Percentiles rank a stretch among this genome's conserved stretches.
phyloP scores from a whole-genome alignment of 2,329 filamentous ascomycete species.

The Dactylellina parvicollis region DNA sequence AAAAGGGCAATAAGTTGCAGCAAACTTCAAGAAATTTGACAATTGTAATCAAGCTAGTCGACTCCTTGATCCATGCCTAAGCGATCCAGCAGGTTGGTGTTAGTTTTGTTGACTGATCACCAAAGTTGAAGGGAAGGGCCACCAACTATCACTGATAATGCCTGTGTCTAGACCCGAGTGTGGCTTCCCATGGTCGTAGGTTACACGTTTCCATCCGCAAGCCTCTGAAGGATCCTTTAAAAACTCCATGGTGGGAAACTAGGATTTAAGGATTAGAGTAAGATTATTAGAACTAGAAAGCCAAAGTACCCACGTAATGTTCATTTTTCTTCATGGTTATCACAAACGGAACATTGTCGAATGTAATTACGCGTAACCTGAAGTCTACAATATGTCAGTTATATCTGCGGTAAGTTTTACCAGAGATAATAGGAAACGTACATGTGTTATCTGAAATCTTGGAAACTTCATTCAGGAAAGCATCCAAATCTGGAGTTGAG shows the following conservation, averaged over 20 bases:
- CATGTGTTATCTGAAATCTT: constrained; percentile 95
- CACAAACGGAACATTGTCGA: constrained; percentile 99
- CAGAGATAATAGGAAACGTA: constrained; percentile 62
- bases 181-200: constrained; percentile 69
- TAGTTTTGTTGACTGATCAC: not conserved
- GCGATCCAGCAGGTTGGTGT: not conserved
- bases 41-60: not conserved
- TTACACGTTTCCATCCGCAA: constrained; percentile 72
- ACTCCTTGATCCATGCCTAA: constrained; percentile 51
- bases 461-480: constrained; percentile 81
- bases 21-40: not conserved
- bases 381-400: constrained; percentile 71
- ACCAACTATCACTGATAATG: constrained; percentile 46
- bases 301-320: constrained; percentile 73
- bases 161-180: constrained; percentile 56
- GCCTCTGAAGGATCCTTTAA: constrained; percentile 71
- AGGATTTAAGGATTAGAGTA: not conserved
- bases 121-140: not conserved
- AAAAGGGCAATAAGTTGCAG: too few species aligned
- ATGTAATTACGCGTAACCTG: constrained; percentile 94
- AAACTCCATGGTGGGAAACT: constrained; percentile 75
- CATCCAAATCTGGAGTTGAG: constrained; percentile 80
- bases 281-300: not conserved
- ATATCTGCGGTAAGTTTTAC: not conserved
- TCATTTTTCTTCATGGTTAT: constrained; percentile 99